A percentile compares a stretch with the other conserved stretches of the same genome.
Conservation (phyloP, 139 green algal species). For the Raphidocelis subcapitata region DNA sequence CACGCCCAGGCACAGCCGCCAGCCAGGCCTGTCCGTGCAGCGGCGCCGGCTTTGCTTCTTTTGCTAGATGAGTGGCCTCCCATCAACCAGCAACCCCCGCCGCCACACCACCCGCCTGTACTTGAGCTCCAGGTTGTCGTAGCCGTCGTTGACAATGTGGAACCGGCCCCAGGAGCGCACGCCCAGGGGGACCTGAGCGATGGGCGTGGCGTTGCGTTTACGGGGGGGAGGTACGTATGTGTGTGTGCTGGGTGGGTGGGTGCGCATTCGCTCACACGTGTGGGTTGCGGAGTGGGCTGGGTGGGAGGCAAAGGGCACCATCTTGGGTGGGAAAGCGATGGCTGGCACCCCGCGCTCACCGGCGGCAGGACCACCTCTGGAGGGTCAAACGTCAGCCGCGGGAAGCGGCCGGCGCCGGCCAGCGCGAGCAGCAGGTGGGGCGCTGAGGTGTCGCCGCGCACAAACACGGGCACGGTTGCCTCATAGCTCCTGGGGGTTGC, state of each 20-base stretch:
- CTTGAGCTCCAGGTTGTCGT: conserved; percentile 83
- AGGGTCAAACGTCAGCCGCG: conserved; percentile 58
- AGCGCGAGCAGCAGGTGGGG: conserved; percentile 47
- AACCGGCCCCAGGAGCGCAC: conserved; percentile 49
- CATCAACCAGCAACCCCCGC: no score
- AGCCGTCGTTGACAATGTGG: conserved; percentile 73
- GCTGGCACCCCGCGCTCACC: conserved; percentile 18
- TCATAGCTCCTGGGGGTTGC: conserved; percentile 41
- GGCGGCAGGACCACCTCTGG: conserved; percentile 60
- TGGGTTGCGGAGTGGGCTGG: no score
- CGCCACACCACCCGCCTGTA: no score
- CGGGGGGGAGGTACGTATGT: neutral
- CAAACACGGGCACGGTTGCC: conserved; percentile 48
- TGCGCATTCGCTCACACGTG: no score
- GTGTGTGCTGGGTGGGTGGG: no score
- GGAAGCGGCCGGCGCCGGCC: conserved; percentile 43
- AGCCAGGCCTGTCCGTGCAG: no score
- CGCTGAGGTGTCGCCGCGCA: conserved; percentile 33
- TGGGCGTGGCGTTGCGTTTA: neutral
- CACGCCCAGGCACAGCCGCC: no score
- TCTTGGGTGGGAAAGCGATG: neutral
- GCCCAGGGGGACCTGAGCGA: conserved; percentile 51
- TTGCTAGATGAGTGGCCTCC: no score
- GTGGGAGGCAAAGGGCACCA: no score
- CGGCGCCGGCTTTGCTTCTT: no score